phyloP scores from a whole-genome alignment of 805 yeast species.

The Saturnispora serradocipensis region DNA sequence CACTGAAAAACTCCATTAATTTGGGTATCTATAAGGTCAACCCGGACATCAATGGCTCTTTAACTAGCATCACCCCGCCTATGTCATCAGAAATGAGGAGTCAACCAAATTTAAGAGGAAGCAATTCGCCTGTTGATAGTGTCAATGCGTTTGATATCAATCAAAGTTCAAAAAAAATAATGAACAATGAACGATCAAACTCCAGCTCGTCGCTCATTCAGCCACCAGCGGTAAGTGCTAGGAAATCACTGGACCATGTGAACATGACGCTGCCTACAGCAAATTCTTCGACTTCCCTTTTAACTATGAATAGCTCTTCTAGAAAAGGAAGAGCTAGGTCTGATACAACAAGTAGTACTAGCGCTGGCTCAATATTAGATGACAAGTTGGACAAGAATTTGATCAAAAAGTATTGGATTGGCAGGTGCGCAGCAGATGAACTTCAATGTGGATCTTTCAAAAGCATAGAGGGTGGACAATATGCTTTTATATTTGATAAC shows the following conservation, averaged over 20 bases:
- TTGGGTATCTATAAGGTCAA: constrained; percentile 27
- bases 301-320: not conserved
- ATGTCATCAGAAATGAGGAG: constrained; percentile 9
- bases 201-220: not conserved
- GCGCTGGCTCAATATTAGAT: constrained; percentile 27
- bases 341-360: constrained; percentile 3
- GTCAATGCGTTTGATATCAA: constrained; percentile 24
- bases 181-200: constrained; percentile 4
- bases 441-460: constrained; percentile 51
- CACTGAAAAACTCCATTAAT: constrained; percentile 54
- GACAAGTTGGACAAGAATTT: constrained; percentile 51
- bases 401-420: constrained; percentile 43
- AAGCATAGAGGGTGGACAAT: constrained; percentile 57
- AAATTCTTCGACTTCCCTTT: not conserved
- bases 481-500: constrained; percentile 87
- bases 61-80: constrained; percentile 3
- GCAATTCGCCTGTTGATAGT: constrained; percentile 14
- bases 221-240: not conserved
- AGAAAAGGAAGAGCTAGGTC: not conserved
- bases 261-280: not conserved
- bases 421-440: constrained; percentile 51
- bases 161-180: constrained; percentile 24
- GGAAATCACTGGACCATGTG: not conserved
- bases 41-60: constrained; percentile 6
- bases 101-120: not conserved